phyloP scores from a whole-genome alignment of 2,329 filamentous ascomycete genomes.

The Parasarocladium wereldwijsianum region DNA sequence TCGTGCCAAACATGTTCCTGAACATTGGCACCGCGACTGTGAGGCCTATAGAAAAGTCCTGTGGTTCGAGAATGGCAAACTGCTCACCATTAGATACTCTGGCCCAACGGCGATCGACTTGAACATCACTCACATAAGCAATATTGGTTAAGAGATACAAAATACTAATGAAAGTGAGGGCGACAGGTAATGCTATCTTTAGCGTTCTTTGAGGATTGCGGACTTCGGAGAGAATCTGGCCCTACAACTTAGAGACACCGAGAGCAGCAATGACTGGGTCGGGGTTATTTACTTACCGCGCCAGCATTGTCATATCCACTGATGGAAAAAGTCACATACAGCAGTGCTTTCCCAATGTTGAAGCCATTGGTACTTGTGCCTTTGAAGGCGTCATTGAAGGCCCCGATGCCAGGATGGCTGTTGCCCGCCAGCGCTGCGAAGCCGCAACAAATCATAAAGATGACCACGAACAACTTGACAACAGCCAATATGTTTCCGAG shows the following conservation, averaged over 20 bases:
- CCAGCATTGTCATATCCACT: slow-evolving; percentile 1
- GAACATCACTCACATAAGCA: slow-evolving; percentile 1
- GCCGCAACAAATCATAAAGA: slow-evolving; percentile 3
- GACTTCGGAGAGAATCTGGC: slow-evolving; percentile 1
- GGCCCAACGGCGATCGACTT: too few relatives aligned
- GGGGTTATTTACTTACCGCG: not conserved
- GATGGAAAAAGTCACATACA: not conserved
- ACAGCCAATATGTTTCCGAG: not conserved
- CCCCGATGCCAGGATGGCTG: too few relatives aligned
- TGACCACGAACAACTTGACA: slow-evolving; percentile 1
- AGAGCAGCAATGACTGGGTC: not conserved
- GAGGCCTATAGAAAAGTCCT: too few relatives aligned
- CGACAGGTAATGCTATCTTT: not conserved
- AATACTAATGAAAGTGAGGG: not conserved
- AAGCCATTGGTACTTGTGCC: not conserved
- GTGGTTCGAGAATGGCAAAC: too few relatives aligned
- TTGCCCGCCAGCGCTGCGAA: slow-evolving; percentile 1
- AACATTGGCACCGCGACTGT: slow-evolving; percentile 1
- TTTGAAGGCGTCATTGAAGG: slow-evolving; percentile 1
- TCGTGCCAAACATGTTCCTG: slow-evolving; percentile 1
- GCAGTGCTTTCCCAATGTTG: slow-evolving; percentile 1
- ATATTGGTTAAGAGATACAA: slow-evolving; percentile 1
- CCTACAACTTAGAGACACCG: too few relatives aligned
- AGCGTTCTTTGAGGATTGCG: not conserved
- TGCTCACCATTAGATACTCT: too few relatives aligned